A percentile compares a stretch with the other conserved stretches of the same genome.
These are phyloP conservation scores for Mycena leptocephala DNA, from an alignment of 768 basidiomycete genomes.

Conservation along the genomic window DNA sequence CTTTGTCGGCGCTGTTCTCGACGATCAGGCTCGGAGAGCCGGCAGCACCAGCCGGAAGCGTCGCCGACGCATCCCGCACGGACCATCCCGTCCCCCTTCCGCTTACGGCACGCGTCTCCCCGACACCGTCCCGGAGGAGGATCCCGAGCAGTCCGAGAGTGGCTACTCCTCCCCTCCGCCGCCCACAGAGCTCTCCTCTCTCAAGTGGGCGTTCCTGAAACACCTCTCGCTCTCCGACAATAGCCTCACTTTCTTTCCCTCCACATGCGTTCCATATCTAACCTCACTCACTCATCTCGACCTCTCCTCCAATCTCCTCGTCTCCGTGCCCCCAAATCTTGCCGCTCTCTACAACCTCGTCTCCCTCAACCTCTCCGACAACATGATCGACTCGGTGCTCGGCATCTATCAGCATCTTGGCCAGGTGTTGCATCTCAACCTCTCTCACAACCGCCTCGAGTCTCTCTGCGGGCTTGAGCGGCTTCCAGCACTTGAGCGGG, in stretches of 20 bases:
- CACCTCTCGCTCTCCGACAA: constrained; percentile 88
- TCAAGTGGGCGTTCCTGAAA: constrained; percentile 84
- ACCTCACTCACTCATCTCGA: constrained; percentile 88
- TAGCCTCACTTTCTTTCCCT: constrained; percentile 84
- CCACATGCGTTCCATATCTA: constrained; percentile 76
- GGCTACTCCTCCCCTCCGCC: constrained; percentile 48
- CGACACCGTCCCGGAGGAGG: constrained; percentile 71
- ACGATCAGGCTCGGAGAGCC: constrained; percentile 79
- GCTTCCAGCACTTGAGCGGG: constrained; percentile 85
- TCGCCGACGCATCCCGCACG: constrained; percentile 60
- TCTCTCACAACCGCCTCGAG: constrained; percentile 91
- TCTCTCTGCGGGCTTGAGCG: constrained; percentile 97
- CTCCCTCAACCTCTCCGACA: constrained; percentile 96
- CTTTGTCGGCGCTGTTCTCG: constrained; percentile 84
- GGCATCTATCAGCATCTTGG: constrained; percentile 90
- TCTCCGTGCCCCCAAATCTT: constrained; percentile 88
- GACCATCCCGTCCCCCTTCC: constrained; percentile 58
- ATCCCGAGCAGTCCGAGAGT: constrained; percentile 42
- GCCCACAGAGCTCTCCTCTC: constrained; percentile 62
- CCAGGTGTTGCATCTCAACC: constrained; percentile 83
- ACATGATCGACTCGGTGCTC: constrained; percentile 97
- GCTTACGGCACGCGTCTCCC: constrained; percentile 69
- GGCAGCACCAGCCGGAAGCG: constrained; percentile 67
- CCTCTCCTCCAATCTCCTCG: constrained; percentile 92
- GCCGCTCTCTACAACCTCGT: constrained; percentile 83